These are phyloP conservation scores for Nemophila menziesii DNA, from an alignment of 257 asterid species.

Conservation along the genomic window DNA sequence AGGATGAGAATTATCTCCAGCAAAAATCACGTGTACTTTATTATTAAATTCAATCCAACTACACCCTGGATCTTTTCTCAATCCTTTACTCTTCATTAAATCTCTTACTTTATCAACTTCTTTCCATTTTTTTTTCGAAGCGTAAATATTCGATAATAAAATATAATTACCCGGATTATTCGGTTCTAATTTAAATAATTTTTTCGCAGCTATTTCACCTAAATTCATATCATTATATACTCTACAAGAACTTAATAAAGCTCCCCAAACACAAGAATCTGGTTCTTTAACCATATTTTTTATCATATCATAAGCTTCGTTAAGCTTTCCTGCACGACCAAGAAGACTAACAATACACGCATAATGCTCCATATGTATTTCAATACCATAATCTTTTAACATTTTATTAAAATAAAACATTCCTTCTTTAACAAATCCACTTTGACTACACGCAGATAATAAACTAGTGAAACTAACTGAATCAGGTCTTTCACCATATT, in stretches of 20 bases:
- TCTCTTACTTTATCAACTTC: conserved; percentile 62
- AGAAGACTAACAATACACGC: conserved; percentile 78
- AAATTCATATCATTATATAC: conserved; percentile 48
- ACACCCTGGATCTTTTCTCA: conserved; percentile 80
- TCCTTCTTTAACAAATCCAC: conserved; percentile 63
- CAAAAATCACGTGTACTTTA: conserved; percentile 74
- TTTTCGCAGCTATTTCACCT: conserved; percentile 74
- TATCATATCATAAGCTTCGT: conserved; percentile 60
- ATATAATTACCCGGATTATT: conserved; percentile 70
- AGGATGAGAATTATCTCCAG: conserved; percentile 79
- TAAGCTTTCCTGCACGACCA: conserved; percentile 84
- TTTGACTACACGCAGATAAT: conserved; percentile 75
- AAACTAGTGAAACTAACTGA: conserved; percentile 68
- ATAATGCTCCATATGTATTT: conserved; percentile 69
- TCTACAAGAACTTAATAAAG: conserved; percentile 72
- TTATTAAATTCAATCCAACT: conserved; percentile 94
- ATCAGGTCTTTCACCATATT: conserved; percentile 58
- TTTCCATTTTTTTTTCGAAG: conserved; percentile 66
- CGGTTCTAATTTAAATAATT: conserved; percentile 68
- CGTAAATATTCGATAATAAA: conserved; percentile 73
- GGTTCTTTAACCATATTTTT: conserved; percentile 68
- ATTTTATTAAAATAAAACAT: conserved; percentile 44
- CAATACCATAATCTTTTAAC: conserved; percentile 45
- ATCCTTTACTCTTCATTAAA: conserved; percentile 50
- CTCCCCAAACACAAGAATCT: conserved; percentile 93